Conservation (phyloP, 306 rosid genomes). For the Betula pendula region DNA sequence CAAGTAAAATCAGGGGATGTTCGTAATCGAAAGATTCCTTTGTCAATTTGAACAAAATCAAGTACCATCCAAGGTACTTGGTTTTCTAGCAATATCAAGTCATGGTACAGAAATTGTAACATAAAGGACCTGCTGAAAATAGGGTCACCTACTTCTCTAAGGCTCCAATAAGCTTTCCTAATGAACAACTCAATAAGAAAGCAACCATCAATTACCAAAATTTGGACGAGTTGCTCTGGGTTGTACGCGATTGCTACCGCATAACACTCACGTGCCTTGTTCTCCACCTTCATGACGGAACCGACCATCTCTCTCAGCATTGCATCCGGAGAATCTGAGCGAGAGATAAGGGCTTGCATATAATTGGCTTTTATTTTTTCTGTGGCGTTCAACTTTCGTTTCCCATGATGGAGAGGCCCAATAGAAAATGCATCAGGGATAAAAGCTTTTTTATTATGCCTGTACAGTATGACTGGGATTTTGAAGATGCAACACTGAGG, state of each 20-base stretch:
- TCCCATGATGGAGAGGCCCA: slow-evolving; percentile 17
- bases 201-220: slow-evolving; percentile 38
- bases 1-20: no score
- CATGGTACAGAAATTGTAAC: no score
- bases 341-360: background rate
- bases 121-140: no score
- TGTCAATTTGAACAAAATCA: no score
- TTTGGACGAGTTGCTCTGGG: background rate
- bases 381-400: background rate
- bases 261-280: background rate
- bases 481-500: slow-evolving; percentile 22
- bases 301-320: background rate
- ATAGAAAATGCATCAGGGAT: slow-evolving; percentile 16
- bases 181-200: no score
- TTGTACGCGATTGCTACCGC: background rate
- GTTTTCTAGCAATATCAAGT: no score
- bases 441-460: background rate
- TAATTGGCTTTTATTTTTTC: slow-evolving; percentile 14
- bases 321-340: background rate
- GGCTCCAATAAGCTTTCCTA: no score
- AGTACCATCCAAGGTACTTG: no score
- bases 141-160: no score
- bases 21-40: no score
- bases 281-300: background rate
- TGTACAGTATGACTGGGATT: slow-evolving; percentile 5